Base-by-base conservation (phyloP, 441 rosid genomes). In the Codiaeum variegatum region DNA sequence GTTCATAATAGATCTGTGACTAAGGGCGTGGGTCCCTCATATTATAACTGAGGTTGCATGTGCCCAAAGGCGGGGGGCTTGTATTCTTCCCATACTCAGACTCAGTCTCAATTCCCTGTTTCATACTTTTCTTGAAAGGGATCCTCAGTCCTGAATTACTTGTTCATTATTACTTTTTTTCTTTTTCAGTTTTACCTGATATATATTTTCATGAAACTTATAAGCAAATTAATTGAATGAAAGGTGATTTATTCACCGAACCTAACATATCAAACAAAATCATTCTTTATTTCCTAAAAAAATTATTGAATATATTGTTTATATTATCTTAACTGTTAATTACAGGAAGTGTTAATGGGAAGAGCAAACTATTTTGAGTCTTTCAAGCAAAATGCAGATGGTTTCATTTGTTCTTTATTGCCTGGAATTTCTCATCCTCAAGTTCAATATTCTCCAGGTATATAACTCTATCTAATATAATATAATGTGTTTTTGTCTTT, bases 361-460 rank as follows among this genome's bases (percentile, higher is more conserved):
- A 92, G 76, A 85, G 97, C 97, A 76, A 88, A 80, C 65, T 94
- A 88, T 79, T 94, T 94, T 75, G 73, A 80, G 77, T 84, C 91
- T 58, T 93, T 93, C 92, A 89, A 86, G 88, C 90, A 84, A 69
- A 91, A 93, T 74, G 97, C 98, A 28, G 97, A 93, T 70, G 89
- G 62, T 19, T 93, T 93, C 80, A 93, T 93, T 76, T 93, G 98
- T 79, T 90, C 98, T 75, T 15, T 91, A 75, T 76, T 93, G 80
- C 98, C 98, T 73, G 98, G 97, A 74, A 82, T 93, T 70, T 85
- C 97, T 67, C 94, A 85, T 80, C 86, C 96, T 36, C 94, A 93
- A 85, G 90, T 93, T 67, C 98, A 89, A 76, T 93, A 93, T 83
- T 93, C 98, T 74, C 98, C 94, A 67, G 98, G 98, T 93, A 81